phyloP scores from a whole-genome alignment of 345 rosid genomes.

The Pistacia integerrima region DNA sequence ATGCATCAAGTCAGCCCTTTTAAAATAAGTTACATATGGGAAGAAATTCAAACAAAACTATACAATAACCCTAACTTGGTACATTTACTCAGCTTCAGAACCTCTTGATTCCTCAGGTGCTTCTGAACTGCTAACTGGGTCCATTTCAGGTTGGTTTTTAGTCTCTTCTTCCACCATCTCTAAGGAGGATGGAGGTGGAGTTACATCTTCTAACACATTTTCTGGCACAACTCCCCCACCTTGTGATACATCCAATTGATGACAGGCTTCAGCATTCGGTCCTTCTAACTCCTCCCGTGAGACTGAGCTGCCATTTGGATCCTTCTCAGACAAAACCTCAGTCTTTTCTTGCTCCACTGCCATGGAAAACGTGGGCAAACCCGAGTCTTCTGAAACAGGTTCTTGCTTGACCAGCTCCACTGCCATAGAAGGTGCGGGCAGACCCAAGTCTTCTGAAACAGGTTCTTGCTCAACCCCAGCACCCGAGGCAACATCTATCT shows the following conservation, averaged over 20 bases:
- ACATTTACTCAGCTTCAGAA: constrained; percentile 10
- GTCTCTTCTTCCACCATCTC: constrained; percentile 20
- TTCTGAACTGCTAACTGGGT: neutral
- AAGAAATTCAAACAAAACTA: neutral
- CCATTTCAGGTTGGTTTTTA: neutral
- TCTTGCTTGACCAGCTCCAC: neutral
- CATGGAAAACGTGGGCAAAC: constrained; percentile 9
- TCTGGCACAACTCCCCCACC: constrained; percentile 23
- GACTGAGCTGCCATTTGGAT: constrained; percentile 3
- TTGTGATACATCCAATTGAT: constrained; percentile 8
- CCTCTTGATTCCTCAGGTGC: neutral
- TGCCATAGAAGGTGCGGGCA: constrained; percentile 10
- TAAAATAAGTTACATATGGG: neutral
- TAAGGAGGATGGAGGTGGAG: constrained; percentile 19
- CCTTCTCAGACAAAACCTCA: constrained; percentile 16
- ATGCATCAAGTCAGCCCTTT: neutral
- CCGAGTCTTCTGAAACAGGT: constrained; percentile 12
- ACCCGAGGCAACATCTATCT: neutral
- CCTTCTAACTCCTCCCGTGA: neutral
- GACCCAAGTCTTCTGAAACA: constrained; percentile 14
- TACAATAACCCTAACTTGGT: neutral
- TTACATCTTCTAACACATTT: constrained; percentile 20
- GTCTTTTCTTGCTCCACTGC: constrained; percentile 19
- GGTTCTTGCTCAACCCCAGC: neutral
- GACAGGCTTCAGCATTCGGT: constrained; percentile 14